Evolutionary conservation across 2,329 filamentous ascomycete genomes (phyloP), one percentile per base, ranked within the genome.

Genomic region (Sporothrix pseudoabietina): DNA sequence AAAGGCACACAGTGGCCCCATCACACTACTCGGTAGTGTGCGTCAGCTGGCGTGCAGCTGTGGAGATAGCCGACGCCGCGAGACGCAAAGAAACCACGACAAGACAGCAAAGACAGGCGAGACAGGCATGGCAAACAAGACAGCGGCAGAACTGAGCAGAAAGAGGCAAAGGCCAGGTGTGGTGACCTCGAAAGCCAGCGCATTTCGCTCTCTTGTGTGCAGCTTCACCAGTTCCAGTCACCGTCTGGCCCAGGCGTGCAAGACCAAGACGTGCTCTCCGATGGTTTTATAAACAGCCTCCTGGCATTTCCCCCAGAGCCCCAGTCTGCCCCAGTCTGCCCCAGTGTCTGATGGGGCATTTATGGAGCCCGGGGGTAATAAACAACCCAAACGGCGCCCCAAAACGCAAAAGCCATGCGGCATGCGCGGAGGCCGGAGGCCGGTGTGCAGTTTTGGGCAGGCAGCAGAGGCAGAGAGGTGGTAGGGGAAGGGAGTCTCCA

Each of bases 361-460:
- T 49, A 68, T 35, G 65, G 65, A 35, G 65, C 41, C 65, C 6
- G 63, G 65, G 61, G 65, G 26, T 68, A 52, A 68, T 68, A 52
- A 68, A 68, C 65, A 68, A n/a, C 44, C 65, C 41, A 66, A 47
- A 68, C 26, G 44, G 44, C 44, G 39, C 65, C 5, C n/a, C 12
- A 52, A 49, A 35, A 35, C 4, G 12, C 26, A 68, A 68, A 52
- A 68, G 26, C 63, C n/a, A 66, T 49, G 63, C 63, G 63, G 63
- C 39, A 66, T 66, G 41, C 39, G 41, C 63, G 63, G 63, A 66
- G 39, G 49, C 63, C 63, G 63, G 63, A 66, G 41, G 63, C 63
- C 63, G 39, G 65, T n/a, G 44, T 49, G 39, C 39, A 47, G 35
- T 65, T 44, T 44, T 39, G 8, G 9, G 10, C 39, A 47, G 52